A percentile compares a stretch with the other conserved stretches of the same genome.
Conservation (phyloP, 2,329 filamentous ascomycete species). For the Fusarium keratoplasticum region DNA sequence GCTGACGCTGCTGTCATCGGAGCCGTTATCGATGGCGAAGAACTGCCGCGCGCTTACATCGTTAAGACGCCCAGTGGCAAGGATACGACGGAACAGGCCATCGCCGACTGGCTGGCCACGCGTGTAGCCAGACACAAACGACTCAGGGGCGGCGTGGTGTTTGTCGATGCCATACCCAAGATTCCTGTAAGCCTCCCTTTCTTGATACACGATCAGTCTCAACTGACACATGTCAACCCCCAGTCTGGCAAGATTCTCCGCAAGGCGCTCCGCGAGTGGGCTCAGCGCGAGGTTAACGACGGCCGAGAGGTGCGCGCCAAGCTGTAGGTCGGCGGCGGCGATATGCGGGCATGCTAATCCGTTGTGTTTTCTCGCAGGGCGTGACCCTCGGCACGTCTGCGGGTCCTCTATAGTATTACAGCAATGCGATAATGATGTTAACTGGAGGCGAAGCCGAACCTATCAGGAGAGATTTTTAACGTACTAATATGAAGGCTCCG, state of each 20-base stretch:
- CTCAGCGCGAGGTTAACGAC: constrained; percentile 63
- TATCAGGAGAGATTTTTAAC: not conserved
- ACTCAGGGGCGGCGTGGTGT: constrained; percentile 76
- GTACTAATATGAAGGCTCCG: not conserved
- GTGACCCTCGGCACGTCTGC: constrained; percentile 21
- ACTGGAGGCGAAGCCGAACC: not conserved
- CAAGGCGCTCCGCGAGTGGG: constrained; percentile 68
- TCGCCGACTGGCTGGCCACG: constrained; percentile 72
- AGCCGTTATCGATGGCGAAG: constrained; percentile 64
- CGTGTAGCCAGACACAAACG: constrained; percentile 74
- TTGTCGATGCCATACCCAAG: constrained; percentile 73
- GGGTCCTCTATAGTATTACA: constrained; percentile 2
- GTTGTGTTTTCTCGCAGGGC: constrained; percentile 27
- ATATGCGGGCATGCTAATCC: constrained; percentile 39
- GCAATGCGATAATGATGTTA: not conserved
- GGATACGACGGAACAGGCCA: constrained; percentile 54
- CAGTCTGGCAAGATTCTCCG: constrained; percentile 76
- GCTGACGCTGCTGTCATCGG: constrained; percentile 75
- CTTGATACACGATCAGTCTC: not conserved
- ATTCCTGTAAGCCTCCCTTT: constrained; percentile 58
- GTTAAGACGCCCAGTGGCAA: constrained; percentile 49
- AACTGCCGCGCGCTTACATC: constrained; percentile 73
- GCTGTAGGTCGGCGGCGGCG: constrained; percentile 43
- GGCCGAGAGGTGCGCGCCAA: constrained; percentile 47
- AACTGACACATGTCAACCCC: constrained; percentile 18